Evolutionary conservation across 2,329 filamentous ascomycete species (phyloP).

Genomic region (Phaeosphaeriaceae sp.): DNA sequence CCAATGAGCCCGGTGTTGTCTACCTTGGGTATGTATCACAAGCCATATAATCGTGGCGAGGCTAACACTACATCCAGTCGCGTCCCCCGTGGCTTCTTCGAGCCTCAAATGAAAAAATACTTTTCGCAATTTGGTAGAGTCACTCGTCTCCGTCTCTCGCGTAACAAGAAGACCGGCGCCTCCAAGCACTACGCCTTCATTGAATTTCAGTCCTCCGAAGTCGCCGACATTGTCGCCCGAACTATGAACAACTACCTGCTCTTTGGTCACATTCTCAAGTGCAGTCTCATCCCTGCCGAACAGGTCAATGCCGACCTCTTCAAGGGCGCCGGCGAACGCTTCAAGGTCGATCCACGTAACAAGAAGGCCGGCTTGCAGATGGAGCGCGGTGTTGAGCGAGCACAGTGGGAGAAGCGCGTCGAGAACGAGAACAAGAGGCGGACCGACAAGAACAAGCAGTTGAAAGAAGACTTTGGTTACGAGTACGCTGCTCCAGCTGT

Average conservation of each 20-base stretch:
- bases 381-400: constrained; percentile 74
- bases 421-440: constrained; percentile 75
- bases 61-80: constrained; percentile 57
- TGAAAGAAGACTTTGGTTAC: constrained; percentile 83
- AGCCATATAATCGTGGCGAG: not conserved
- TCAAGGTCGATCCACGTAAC: constrained; percentile 87
- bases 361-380: constrained; percentile 81
- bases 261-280: constrained; percentile 92
- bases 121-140: constrained; percentile 93
- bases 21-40: constrained; percentile 72
- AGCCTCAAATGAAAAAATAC: constrained; percentile 92
- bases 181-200: constrained; percentile 96
- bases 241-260: constrained; percentile 98
- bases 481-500: constrained; percentile 77
- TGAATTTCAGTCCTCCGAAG: constrained; percentile 78
- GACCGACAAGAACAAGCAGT: constrained; percentile 71
- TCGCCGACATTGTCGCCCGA: constrained; percentile 90
- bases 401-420: constrained; percentile 80
- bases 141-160: constrained; percentile 78
- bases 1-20: constrained; percentile 74
- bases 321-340: constrained; percentile 88
- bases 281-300: constrained; percentile 76
- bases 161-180: constrained; percentile 89
- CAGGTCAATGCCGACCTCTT: constrained; percentile 83
- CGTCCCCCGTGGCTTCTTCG: constrained; percentile 95